Evolutionary conservation across 371 early-diverging fungal species (phyloP), one percentile per base, ranked within the genome.

Genomic region (Rhizomucor pusillus): DNA sequence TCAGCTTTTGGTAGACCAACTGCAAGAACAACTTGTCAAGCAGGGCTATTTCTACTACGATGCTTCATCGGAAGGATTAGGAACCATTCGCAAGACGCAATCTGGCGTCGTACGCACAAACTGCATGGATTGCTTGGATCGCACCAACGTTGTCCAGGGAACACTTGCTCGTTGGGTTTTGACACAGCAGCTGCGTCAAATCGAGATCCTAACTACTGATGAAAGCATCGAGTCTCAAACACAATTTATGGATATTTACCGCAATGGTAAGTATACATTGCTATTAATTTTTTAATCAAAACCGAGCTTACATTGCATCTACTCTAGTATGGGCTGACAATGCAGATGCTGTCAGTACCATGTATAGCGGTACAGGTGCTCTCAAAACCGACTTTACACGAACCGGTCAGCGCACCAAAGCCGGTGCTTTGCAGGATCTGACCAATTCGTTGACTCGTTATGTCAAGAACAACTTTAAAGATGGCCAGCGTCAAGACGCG

Each of bases 111-210:
- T 97, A 9, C 89, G 99, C 52, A 92, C 98, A 9, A 99, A 99
- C 70, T 99, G 99, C 69, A 98, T 99, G 88, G 99, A 99, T 77
- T 99, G 99, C 62, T 76, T 99, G 47, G 99, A 99, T 73, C 86
- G 99, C 62, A 99, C 99, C 29, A 99, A 99, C 61, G 96, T 99
- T 5, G 94, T 98, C 1, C 99, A 99, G 66, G 90, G 89, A 23
- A 89, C 90, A 12, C 65, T 98, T 36, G 94, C 94, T 14, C 84
- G 90, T 13, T 73, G 71, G 56, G 71, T 87, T 1, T 62, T 94
- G 43, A 79, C 74, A 20, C 71, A 72, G 35, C 90, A 92, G 61
- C 65, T 92, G 18, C 82, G 81, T 18, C 78, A 82, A 4, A 29
- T 81, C 11, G 85, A 78, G n/a, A 70, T 90, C 16, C 60, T 92